A percentile compares a stretch with the other conserved stretches of the same genome.
These are phyloP conservation scores for Salix koriyanagi DNA, from an alignment of 345 rosid species.

Conservation along the genomic window DNA sequence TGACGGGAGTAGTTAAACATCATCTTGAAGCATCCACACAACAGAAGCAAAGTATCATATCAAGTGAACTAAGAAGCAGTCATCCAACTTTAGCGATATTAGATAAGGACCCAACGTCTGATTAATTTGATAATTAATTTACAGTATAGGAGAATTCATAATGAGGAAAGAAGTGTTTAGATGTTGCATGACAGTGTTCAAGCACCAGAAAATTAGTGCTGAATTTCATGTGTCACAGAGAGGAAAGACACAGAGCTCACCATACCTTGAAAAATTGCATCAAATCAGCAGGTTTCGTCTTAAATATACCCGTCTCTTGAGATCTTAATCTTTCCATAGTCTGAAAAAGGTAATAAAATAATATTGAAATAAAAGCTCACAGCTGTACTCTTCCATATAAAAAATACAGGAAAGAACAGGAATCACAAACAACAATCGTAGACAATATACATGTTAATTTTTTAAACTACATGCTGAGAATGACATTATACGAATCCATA, in stretches of 20 bases:
- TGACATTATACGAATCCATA: neutral
- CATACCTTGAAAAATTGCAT: constrained; percentile 95
- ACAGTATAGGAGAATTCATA: neutral
- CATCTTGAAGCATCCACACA: neutral
- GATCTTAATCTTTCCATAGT: constrained; percentile 94
- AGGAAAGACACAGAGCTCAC: constrained; percentile 12
- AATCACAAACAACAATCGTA: neutral
- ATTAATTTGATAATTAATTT: neutral
- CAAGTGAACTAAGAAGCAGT: neutral
- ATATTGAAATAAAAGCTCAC: neutral
- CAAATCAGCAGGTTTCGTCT: constrained; percentile 79
- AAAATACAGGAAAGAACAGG: neutral
- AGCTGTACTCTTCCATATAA: neutral
- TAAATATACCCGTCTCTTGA: constrained; percentile 78
- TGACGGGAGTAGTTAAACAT: neutral
- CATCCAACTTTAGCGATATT: neutral
- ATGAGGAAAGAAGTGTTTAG: neutral
- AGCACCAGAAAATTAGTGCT: neutral
- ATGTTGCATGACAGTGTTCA: neutral
- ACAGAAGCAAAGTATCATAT: neutral
- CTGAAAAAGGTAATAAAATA: constrained; percentile 35
- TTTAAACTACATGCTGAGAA: neutral
- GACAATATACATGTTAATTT: neutral
- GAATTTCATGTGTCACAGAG: neutral
- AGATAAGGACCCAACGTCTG: neutral